Conservation (phyloP, 768 basidiomycete genomes). For the Zangia roseola region DNA sequence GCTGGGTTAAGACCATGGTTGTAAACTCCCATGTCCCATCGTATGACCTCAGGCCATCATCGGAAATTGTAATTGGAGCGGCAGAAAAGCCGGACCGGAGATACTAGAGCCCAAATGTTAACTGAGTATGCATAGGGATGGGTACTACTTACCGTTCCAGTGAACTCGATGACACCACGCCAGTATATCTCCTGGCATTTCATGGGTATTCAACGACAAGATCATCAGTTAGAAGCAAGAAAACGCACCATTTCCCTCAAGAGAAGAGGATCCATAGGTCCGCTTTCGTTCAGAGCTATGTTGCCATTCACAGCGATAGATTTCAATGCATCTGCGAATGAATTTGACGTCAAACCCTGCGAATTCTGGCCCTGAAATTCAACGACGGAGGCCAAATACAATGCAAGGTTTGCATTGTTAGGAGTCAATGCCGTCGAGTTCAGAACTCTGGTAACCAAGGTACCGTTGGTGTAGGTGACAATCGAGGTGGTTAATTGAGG, state of each 20-base stretch:
- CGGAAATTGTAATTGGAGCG: no score
- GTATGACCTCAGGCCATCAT: no score
- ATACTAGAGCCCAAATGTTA: neutral
- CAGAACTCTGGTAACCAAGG: neutral
- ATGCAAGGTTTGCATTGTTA: neutral
- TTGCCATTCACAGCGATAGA: neutral
- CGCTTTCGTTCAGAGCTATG: no score
- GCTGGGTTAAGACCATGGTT: constrained; percentile 2
- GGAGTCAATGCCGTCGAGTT: neutral
- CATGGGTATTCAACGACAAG: no score
- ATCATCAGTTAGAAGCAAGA: no score
- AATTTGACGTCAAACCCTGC: constrained; percentile 14
- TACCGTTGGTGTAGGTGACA: neutral
- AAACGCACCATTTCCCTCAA: neutral
- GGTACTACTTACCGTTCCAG: neutral
- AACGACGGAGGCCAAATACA: neutral
- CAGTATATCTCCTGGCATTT: neutral
- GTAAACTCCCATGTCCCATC: neutral
- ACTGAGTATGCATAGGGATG: no score
- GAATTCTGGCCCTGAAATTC: constrained; percentile 6
- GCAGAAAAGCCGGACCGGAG: neutral
- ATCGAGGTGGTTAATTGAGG: constrained; percentile 7
- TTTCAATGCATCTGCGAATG: constrained; percentile 20
- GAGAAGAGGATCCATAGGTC: no score
- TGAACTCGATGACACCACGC: constrained; percentile 4